Evolutionary conservation across 2,329 filamentous ascomycete genomes (phyloP).

Genomic region (Epicoccum nigrum): DNA sequence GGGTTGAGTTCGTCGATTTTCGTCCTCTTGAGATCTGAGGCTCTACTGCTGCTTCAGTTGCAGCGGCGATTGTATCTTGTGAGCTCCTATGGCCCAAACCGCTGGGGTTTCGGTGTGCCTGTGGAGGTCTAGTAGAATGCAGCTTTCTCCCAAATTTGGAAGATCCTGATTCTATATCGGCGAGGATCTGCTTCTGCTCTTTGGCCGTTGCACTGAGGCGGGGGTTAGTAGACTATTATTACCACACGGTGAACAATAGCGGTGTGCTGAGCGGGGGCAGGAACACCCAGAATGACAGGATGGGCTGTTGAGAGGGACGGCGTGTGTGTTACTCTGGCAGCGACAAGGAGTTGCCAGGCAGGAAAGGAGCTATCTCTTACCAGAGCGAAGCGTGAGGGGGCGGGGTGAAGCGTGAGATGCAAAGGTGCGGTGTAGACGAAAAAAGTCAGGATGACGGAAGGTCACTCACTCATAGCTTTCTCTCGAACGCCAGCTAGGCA

Average conservation of each 20-base stretch:
- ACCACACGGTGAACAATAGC: constrained; percentile 18
- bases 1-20: constrained; percentile 37
- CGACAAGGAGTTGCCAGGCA: background rate
- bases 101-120: constrained; percentile 26
- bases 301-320: background rate
- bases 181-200: constrained; percentile 49
- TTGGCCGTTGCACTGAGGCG: constrained; percentile 38
- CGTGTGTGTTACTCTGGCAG: constrained; percentile 8
- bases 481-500: constrained; percentile 49
- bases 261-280: constrained; percentile 9
- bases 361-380: constrained; percentile 17
- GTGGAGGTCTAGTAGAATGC: constrained; percentile 27
- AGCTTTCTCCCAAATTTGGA: constrained; percentile 46
- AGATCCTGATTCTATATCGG: constrained; percentile 47
- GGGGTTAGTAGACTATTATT: constrained; percentile 18
- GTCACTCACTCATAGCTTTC: constrained; percentile 49
- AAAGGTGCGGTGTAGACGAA: constrained; percentile 25
- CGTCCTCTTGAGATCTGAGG: constrained; percentile 42
- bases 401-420: constrained; percentile 9
- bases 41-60: constrained; percentile 32
- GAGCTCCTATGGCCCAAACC: constrained; percentile 32
- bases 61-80: constrained; percentile 37
- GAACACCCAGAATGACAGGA: constrained; percentile 2
- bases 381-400: constrained; percentile 16
- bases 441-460: constrained; percentile 19